These are phyloP conservation scores for Pyrenochaeta sp. DNA, from an alignment of 2,329 filamentous ascomycete species.

Conservation along the genomic window DNA sequence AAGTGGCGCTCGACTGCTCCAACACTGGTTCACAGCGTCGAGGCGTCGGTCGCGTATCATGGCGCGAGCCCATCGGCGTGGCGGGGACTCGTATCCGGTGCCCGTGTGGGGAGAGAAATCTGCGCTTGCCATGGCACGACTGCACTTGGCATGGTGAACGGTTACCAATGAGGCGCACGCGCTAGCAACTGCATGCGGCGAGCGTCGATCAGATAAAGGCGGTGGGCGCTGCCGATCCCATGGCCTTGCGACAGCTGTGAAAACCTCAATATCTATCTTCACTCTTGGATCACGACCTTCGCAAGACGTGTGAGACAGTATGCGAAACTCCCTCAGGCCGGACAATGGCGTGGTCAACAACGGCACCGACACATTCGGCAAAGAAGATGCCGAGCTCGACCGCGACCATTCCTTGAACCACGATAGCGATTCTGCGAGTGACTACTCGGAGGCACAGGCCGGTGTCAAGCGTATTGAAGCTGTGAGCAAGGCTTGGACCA, in stretches of 20 bases:
- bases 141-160: constrained; percentile 10
- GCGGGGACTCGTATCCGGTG: neutral
- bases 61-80: neutral
- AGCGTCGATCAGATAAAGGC: constrained; percentile 20
- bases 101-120: constrained; percentile 4
- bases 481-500: constrained; percentile 60
- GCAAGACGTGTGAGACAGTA: constrained; percentile 2
- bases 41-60: neutral
- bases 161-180: constrained; percentile 1
- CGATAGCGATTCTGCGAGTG: constrained; percentile 18
- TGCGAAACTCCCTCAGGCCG: constrained; percentile 18
- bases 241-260: neutral
- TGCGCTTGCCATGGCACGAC: constrained; percentile 7
- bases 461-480: constrained; percentile 61
- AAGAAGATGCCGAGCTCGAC: constrained; percentile 12
- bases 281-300: neutral
- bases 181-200: neutral
- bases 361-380: constrained; percentile 10
- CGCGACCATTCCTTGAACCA: constrained; percentile 9
- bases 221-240: constrained; percentile 3
- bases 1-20: neutral
- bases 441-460: constrained; percentile 45
- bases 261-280: neutral
- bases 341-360: constrained; percentile 1
- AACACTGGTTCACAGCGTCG: neutral